Base-by-base conservation (phyloP, 2,329 filamentous ascomycete species). In the Claviceps spartinae region DNA sequence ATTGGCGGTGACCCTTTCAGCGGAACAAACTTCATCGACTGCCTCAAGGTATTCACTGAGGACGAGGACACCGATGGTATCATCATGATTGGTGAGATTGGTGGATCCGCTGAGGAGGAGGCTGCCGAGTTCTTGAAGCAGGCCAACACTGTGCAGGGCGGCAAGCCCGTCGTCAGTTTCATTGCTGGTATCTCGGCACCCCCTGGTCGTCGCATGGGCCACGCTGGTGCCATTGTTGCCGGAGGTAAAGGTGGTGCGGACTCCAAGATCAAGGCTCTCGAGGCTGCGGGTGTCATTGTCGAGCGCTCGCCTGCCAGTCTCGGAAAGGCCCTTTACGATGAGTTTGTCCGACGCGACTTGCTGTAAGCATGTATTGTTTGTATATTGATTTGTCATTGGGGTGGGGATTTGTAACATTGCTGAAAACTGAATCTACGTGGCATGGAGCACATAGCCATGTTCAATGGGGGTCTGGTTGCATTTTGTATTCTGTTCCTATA, bases 31-130 rank as follows among this genome's bases (percentile, higher is more conserved):
- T 98, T 97, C 78, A 97, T 98, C 73, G 93, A 98, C 81, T 96
- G 91, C 79, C 79, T 98, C 63, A 86, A 88, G 68, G 88, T 97
- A 67, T 98, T 98, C 82, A 82, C 95, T 63, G 78, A 94, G 71
- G 93, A 98, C 70, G 79, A 85, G 69, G 88, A 95, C 76, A 98
- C 93, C 41, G 93, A 98, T 68, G 93, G 93, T 67, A 96, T 98
- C 74, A 96, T 98, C 76, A 96, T 98, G 93, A 97, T 98, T 69
- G 93, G 93, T 68, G 93, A 97, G 77, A 97, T 98, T 68, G 93
- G 93, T 72, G 93, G 93, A 58, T 88, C 86, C 55, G 93, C 93
- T 54, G 93, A 98, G 77, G 93, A 98, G 76, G 93, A 98, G 64
- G 93, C 93, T 41, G 91, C 93, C 64, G 93, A 97, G 64, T 98